These are phyloP conservation scores for Bathelium albidoporum DNA, from an alignment of 495 filamentous ascomycete genomes.

Conservation along the genomic window DNA sequence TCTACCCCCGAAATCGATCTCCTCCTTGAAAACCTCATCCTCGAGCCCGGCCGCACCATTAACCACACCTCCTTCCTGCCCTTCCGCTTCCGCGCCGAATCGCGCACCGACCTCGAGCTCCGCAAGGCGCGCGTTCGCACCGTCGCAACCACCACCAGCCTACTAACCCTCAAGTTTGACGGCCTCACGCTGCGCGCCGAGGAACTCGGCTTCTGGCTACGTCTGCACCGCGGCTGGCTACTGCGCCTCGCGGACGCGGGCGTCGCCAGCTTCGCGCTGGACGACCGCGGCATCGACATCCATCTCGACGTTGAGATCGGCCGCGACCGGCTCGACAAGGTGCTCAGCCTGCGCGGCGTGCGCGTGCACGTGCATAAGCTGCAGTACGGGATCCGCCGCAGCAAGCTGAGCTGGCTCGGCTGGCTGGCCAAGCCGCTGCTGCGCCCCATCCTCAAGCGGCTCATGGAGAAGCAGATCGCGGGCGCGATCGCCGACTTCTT, in stretches of 20 bases:
- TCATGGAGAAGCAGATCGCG: conserved; percentile 70
- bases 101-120: conserved; percentile 77
- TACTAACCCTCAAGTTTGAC: conserved; percentile 64
- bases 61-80: conserved; percentile 86
- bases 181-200: conserved; percentile 73
- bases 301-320: conserved; percentile 72
- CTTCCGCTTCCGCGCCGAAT: conserved; percentile 67
- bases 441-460: conserved; percentile 65
- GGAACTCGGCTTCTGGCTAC: conserved; percentile 73
- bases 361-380: conserved; percentile 78
- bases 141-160: conserved; percentile 51
- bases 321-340: conserved; percentile 61
- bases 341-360: conserved; percentile 66
- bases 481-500: conserved; percentile 57
- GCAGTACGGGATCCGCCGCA: conserved; percentile 62
- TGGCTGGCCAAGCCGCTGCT: conserved; percentile 83
- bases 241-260: conserved; percentile 66
- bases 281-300: conserved; percentile 78
- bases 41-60: conserved; percentile 78
- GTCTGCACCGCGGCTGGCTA: conserved; percentile 55
- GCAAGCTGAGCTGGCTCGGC: conserved; percentile 61
- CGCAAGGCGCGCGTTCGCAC: conserved; percentile 64
- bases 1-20: conserved; percentile 75
- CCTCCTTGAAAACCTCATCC: conserved; percentile 77
- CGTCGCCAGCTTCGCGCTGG: conserved; percentile 72